phyloP scores from a whole-genome alignment of 2,329 filamentous ascomycete species.

The Chrysosporium keratinophilum region DNA sequence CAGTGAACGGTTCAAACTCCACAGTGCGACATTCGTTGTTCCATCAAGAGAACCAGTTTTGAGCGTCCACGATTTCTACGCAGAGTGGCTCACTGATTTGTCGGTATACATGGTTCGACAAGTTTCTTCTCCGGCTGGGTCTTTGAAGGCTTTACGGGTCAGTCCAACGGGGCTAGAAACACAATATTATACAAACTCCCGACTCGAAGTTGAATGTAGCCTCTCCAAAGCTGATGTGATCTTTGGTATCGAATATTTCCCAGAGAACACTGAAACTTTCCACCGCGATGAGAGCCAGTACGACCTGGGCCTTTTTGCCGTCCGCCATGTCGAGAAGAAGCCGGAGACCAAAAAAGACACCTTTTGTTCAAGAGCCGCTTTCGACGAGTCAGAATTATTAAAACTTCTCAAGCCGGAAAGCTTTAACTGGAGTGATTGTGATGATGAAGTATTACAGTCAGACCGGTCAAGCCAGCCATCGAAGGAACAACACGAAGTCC shows the following conservation, averaged over 20 bases:
- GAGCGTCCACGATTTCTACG: not conserved
- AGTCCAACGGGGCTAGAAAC: not conserved
- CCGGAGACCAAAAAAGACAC: not conserved
- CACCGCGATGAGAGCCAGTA: conserved; percentile 10
- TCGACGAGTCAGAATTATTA: not conserved
- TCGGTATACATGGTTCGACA: conserved; percentile 10
- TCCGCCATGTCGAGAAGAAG: conserved; percentile 1
- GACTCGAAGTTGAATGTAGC: not conserved
- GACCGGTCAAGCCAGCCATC: not conserved
- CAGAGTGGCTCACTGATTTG: conserved; percentile 7
- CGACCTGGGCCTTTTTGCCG: conserved; percentile 11
- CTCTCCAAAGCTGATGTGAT: conserved; percentile 3
- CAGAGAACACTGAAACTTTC: not conserved
- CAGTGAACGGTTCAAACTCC: conserved; percentile 1
- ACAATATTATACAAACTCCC: not conserved
- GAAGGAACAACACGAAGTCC: not conserved
- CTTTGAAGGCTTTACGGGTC: not conserved
- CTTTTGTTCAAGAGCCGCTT: not conserved
- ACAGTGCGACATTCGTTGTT: conserved; percentile 12
- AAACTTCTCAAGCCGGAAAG: conserved; percentile 3
- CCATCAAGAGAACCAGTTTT: conserved; percentile 7
- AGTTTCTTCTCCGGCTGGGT: not conserved
- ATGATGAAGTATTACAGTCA: not conserved
- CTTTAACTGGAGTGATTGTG: conserved; percentile 8
- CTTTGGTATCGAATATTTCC: conserved; percentile 13